Base-by-base conservation (phyloP, 768 basidiomycete species). In the Mycena sanguinolenta region DNA sequence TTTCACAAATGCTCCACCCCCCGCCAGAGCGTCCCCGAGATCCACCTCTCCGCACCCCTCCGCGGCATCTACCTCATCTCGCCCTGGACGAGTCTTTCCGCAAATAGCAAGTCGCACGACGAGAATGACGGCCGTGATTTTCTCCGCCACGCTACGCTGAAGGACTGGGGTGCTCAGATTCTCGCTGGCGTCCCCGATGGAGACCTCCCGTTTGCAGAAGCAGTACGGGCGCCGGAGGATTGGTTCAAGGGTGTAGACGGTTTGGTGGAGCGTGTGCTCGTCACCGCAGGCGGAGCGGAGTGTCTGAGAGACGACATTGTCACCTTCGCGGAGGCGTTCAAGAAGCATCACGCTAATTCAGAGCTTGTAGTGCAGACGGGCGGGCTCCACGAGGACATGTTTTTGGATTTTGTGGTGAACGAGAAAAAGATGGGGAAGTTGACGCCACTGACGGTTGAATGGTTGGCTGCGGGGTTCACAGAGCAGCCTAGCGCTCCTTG, bases 351-450 rank as follows among this genome's bases (percentile, higher is more conserved):
- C 30, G 34, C 61, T 0, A 46, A 72, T 9, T 63, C 72, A 58
- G 70, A 73, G 39, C 70, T 81, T 28, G 72, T 78, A 10, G 57
- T 82, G 30, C 82, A 84, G 69, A 67, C 76, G 30, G 67, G 73
- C 49, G 84, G 82, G 2, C 73, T 83, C 13, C 84, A 84, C 58
- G 78, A 82, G 65, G 82, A 84, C 63, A 76, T 78, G 53, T 81
- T 75, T 39, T 71, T 81, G 38, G 82, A 84, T 42, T 78, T 78
- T 53, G 19, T 75, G 30, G 59, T 63, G 1, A 68, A 61, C 10
- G 77, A 78, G 65, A 67, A 52, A 28, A 71, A 70, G 21, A 12
- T 75, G 17, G 52, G 71, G 21, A 63, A 64, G 12, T 54, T 76
- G 68, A 77, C 75, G 44, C 72, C 72, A 34, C 38, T 74, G 44